Evolutionary conservation across 1,284 basidiomycete genomes (phyloP).

Genomic region (Ceratobasidium sp.): DNA sequence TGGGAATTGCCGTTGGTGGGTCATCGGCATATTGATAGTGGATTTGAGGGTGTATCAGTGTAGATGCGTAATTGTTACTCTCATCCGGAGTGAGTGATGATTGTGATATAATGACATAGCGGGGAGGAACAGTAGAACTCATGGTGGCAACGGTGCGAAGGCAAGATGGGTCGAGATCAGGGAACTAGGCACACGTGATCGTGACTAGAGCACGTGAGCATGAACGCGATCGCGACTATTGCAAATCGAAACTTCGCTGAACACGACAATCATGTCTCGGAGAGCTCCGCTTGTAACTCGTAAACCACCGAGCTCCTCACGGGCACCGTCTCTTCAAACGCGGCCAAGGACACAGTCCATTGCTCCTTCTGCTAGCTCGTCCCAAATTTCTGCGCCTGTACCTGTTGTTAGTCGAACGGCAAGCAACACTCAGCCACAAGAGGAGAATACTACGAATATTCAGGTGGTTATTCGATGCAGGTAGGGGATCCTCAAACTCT

Average conservation of each 20-base stretch:
- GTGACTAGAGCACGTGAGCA: conserved; percentile 9
- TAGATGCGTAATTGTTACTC: conserved; percentile 31
- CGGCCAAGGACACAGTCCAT: background rate
- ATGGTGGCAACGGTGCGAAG: background rate
- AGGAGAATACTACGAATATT: conserved; percentile 68
- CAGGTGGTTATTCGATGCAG: conserved; percentile 92
- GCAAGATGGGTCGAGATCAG: background rate
- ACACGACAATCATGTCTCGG: conserved; percentile 33
- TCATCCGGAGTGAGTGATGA: conserved; percentile 8
- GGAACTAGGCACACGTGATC: conserved; percentile 3
- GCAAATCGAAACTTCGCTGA: conserved; percentile 16
- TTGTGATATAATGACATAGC: conserved; percentile 29
- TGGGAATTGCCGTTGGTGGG: conserved; percentile 70
- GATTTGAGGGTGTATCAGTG: conserved; percentile 75
- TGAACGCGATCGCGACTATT: background rate
- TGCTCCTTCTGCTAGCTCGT: background rate
- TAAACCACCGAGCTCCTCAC: conserved; percentile 13
- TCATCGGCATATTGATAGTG: conserved; percentile 86
- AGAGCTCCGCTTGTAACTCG: conserved; percentile 31
- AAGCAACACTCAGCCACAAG: conserved; percentile 54
- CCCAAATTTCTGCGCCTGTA: background rate
- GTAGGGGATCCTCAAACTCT: conserved; percentile 56
- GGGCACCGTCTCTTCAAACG: conserved; percentile 3
- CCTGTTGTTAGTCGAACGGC: conserved; percentile 15
- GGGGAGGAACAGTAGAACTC: conserved; percentile 20